A percentile compares a stretch with the other conserved stretches of the same genome.
Conservation (phyloP, 331 rosid genomes). For the Cydonia oblonga region DNA sequence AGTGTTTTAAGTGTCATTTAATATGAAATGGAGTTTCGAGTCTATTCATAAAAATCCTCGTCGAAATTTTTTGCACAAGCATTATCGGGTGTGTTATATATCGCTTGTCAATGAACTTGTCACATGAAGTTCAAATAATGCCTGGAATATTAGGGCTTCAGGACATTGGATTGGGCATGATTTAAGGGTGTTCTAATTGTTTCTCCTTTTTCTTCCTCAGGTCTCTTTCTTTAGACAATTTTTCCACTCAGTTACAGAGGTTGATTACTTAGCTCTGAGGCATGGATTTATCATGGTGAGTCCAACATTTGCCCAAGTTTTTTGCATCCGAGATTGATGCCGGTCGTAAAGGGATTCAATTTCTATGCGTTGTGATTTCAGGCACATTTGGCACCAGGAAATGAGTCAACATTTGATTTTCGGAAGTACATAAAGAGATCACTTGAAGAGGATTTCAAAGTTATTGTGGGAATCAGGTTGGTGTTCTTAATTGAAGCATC, state of each 20-base stretch:
- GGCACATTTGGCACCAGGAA: constrained; percentile 63
- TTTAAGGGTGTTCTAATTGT: not conserved
- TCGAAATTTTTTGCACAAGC: too few species aligned
- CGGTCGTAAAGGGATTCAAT: not conserved
- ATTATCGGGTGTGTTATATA: too few species aligned
- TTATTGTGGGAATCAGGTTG: constrained; percentile 62
- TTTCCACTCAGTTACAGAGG: constrained; percentile 34
- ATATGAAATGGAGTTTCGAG: too few species aligned
- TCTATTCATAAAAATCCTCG: too few species aligned
- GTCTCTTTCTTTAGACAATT: constrained; percentile 64
- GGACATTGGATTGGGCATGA: not conserved
- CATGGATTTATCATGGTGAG: constrained; percentile 68
- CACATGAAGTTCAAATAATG: not conserved
- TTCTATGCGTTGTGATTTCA: constrained; percentile 11
- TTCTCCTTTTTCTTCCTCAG: not conserved
- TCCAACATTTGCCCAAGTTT: not conserved
- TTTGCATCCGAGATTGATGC: not conserved
- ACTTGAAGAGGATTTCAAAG: constrained; percentile 62
- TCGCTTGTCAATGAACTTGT: not conserved
- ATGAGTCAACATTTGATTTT: constrained; percentile 41
- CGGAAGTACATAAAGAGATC: constrained; percentile 51
- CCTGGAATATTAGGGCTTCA: not conserved
- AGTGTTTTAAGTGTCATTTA: too few species aligned
- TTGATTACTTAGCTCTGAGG: constrained; percentile 50
- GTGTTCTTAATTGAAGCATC: not conserved